These are phyloP conservation scores for Gossypium sturtianum DNA, from an alignment of 345 rosid species.

Conservation along the genomic window DNA sequence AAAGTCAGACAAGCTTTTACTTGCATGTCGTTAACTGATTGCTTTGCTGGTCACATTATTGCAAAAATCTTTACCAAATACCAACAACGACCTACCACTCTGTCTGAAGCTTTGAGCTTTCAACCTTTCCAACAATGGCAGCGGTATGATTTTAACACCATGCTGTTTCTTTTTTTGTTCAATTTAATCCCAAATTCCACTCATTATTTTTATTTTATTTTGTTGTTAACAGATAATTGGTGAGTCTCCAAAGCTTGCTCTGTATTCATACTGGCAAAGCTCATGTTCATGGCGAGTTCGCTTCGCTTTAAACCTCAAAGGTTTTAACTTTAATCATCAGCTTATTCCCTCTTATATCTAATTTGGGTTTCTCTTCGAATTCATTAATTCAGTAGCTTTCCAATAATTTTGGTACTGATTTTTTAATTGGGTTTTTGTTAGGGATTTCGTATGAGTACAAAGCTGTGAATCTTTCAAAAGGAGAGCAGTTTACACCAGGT, in stretches of 20 bases:
- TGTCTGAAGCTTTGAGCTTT: neutral
- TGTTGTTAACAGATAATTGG: neutral
- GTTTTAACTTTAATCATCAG: slow-evolving; percentile 5
- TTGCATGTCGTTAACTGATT: too few species aligned
- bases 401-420: neutral
- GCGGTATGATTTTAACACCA: neutral
- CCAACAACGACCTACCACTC: neutral
- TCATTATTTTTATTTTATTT: neutral
- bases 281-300: slow-evolving; percentile 72
- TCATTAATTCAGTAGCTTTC: neutral
- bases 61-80: too few species aligned
- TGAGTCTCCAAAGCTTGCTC: slow-evolving; percentile 25
- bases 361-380: neutral
- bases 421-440: neutral
- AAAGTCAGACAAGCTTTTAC: too few species aligned
- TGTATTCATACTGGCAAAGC: slow-evolving; percentile 53
- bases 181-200: neutral
- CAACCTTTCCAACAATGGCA: neutral
- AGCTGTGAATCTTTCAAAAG: slow-evolving; percentile 38
- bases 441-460: slow-evolving; percentile 42
- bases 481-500: slow-evolving; percentile 45
- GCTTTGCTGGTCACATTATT: too few species aligned
- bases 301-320: slow-evolving; percentile 49
- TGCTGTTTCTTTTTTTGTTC: neutral
- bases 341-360: neutral